Percentiles rank a stretch among this genome's conserved stretches.
These are phyloP conservation scores for Geosmithia putterillii DNA, from an alignment of 2,329 filamentous ascomycete genomes.

Conservation along the genomic window DNA sequence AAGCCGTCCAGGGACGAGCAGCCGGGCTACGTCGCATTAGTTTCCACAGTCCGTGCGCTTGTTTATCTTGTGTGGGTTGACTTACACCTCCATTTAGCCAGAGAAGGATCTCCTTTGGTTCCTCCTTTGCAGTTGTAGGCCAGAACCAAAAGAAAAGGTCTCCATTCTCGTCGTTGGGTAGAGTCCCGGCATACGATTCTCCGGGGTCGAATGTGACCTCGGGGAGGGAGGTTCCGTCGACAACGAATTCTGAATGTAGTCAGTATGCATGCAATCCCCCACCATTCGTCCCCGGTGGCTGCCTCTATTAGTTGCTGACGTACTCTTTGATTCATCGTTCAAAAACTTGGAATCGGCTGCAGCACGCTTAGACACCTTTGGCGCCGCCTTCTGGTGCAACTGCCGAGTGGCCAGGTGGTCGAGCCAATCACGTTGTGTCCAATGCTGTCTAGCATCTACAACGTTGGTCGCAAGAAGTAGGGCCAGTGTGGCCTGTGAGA, in stretches of 20 bases:
- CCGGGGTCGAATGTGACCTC: constrained; percentile 58
- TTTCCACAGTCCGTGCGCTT: not conserved
- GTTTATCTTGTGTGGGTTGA: not conserved
- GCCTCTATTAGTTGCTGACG: not conserved
- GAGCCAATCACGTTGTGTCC: not conserved
- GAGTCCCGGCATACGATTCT: constrained; percentile 49
- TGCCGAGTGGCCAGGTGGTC: not conserved
- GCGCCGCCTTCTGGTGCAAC: not conserved
- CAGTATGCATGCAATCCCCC: not conserved
- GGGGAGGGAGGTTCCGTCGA: constrained; percentile 52
- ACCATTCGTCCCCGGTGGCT: no score
- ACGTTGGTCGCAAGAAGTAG: not conserved
- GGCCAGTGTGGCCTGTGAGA: not conserved
- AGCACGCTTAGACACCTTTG: not conserved
- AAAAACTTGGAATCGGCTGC: not conserved
- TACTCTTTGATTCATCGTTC: not conserved
- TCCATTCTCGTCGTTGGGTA: constrained; percentile 36
- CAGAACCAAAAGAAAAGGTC: constrained; percentile 59
- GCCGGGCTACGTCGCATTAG: not conserved
- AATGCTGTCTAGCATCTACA: not conserved
- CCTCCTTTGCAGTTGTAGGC: constrained; percentile 36
- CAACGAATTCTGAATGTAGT: not conserved
- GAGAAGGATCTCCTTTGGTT: constrained; percentile 46
- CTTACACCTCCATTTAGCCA: constrained; percentile 45
- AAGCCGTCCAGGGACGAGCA: constrained; percentile 30